Conservation (phyloP, 1,284 basidiomycete genomes). For the Lignosus rhinocerotis region DNA sequence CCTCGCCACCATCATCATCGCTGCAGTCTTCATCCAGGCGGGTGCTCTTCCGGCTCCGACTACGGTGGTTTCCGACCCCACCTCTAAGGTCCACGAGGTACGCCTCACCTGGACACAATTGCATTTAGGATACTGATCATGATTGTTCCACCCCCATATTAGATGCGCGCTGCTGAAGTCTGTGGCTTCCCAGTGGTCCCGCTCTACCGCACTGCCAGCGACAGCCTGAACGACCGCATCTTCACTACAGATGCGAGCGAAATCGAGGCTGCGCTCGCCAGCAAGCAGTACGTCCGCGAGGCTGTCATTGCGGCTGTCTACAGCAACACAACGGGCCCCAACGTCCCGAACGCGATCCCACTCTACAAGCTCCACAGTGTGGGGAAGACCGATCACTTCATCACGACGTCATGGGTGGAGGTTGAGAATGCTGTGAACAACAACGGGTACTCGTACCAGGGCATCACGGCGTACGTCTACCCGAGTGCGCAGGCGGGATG, state of each 20-base stretch:
- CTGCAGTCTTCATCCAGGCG: not conserved
- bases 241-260: slow-evolving; percentile 2
- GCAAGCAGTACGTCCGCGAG: not conserved
- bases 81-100: not conserved
- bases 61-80: too few species aligned
- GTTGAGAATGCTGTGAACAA: not conserved
- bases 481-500: not conserved
- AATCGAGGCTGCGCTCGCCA: slow-evolving; percentile 1
- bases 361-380: slow-evolving; percentile 1
- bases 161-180: slow-evolving; percentile 1
- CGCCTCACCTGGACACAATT: too few species aligned
- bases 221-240: slow-evolving; percentile 7
- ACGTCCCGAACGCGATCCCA: not conserved
- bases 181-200: slow-evolving; percentile 5
- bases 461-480: slow-evolving; percentile 3
- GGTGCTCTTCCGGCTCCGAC: too few species aligned
- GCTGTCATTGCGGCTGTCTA: slow-evolving; percentile 1
- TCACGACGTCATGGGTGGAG: slow-evolving; percentile 4
- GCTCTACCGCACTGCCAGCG: slow-evolving; percentile 1
- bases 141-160: not conserved
- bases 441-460: not conserved
- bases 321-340: slow-evolving; percentile 1
- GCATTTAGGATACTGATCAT: not conserved
- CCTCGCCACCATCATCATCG: not conserved
- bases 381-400: not conserved